phyloP scores from a whole-genome alignment of 352 stramenopile genomes.

The Phytophthora pseudosyringae region DNA sequence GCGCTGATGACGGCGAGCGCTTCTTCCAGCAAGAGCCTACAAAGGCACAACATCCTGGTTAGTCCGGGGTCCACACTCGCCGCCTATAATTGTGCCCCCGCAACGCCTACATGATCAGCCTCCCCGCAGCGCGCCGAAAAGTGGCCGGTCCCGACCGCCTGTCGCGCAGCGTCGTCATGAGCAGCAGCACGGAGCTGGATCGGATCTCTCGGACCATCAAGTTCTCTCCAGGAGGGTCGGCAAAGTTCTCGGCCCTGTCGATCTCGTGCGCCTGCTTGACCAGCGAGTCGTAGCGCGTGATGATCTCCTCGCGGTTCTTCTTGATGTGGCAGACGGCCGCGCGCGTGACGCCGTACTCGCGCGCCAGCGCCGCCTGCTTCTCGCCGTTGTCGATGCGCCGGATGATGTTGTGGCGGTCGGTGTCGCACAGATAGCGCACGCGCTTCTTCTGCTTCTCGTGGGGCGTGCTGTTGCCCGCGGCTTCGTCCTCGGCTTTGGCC shows the following conservation, averaged over 20 bases:
- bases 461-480: neutral
- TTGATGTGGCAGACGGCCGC: conserved; percentile 82
- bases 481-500: neutral
- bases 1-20: conserved; percentile 39
- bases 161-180: conserved; percentile 57
- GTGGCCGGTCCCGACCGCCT: conserved; percentile 16
- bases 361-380: conserved; percentile 60
- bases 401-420: conserved; percentile 67
- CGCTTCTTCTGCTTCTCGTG: conserved; percentile 45
- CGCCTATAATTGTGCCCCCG: neutral
- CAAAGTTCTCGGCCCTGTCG: conserved; percentile 48
- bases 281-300: conserved; percentile 58
- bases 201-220: conserved; percentile 47
- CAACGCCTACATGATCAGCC: conserved; percentile 50
- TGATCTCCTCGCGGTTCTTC: conserved; percentile 73
- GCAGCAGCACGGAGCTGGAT: conserved; percentile 46
- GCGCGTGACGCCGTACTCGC: conserved; percentile 71
- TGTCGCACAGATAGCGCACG: conserved; percentile 60
- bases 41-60: neutral
- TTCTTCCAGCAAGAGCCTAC: conserved; percentile 61
- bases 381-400: conserved; percentile 67
- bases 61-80: too few relatives aligned
- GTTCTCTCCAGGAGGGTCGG: conserved; percentile 18
- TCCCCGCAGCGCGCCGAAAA: conserved; percentile 45
- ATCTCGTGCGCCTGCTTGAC: conserved; percentile 56